Evolutionary conservation across 2,329 filamentous ascomycete species (phyloP).

Genomic region (Colletotrichum sp.): DNA sequence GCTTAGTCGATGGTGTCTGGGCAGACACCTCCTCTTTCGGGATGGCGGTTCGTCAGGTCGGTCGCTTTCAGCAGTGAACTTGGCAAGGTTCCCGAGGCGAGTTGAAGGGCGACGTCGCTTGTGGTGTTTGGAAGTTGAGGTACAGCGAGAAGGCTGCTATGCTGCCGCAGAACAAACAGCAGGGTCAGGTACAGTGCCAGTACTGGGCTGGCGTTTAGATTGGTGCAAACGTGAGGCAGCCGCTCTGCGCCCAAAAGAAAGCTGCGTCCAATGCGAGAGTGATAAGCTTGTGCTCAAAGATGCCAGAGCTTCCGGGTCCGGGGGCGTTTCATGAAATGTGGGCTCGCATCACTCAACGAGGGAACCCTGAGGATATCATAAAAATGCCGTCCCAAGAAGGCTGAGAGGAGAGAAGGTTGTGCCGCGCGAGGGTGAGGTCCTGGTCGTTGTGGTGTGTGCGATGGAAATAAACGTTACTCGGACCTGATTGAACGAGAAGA

Average conservation of each 20-base stretch:
- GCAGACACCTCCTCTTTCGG: constrained; percentile 18
- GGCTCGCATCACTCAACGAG: constrained; percentile 15
- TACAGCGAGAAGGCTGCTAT: not conserved
- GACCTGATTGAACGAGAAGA: constrained; percentile 7
- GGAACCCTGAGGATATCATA: constrained; percentile 3
- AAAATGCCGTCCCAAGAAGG: not conserved
- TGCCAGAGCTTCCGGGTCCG: constrained; percentile 23
- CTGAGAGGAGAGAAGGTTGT: constrained; percentile 1
- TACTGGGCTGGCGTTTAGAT: not conserved
- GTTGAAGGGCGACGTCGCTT: constrained; percentile 1
- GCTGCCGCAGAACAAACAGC: not conserved
- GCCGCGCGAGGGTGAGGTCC: not conserved
- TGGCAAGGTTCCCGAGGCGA: not conserved
- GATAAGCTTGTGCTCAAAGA: constrained; percentile 22
- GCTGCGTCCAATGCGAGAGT: not conserved
- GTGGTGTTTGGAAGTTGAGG: not conserved
- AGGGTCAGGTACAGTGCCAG: not conserved
- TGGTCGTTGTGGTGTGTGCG: constrained; percentile 16
- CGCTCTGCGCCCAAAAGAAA: constrained; percentile 7
- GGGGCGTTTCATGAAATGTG: constrained; percentile 24
- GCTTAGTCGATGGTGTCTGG: constrained; percentile 15
- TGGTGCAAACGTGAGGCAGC: not conserved
- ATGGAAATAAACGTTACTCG: constrained; percentile 5
- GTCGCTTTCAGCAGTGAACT: constrained; percentile 15
- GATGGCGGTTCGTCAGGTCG: constrained; percentile 12